Evolutionary conservation across 306 rosid genomes (phyloP), one percentile per base, ranked within the genome.

Genomic region (Cucurbita moschata): DNA sequence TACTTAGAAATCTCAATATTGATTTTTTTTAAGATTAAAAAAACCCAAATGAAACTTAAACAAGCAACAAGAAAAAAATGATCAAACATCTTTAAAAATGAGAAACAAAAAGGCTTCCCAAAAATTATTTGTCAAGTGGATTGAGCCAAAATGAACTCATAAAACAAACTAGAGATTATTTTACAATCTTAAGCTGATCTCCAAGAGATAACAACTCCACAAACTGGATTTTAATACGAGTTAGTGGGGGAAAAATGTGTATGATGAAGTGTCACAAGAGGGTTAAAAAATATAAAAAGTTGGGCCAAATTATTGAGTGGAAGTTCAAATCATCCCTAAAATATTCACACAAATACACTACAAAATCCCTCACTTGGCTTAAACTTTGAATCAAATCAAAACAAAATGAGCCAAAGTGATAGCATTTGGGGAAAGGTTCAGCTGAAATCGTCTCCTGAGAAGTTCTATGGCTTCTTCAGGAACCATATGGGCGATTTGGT

Each of bases 381-480:
- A 12, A 67, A 69, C 13, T 68, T 47, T 26, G 1, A 3, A 3
- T 44, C 37, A 47, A 4, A 21, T 26, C 56, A 21, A 7, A 35
- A 59, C 1, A 11, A 12, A 16, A 64, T 64, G 71, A 18, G n/a
- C 42, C 26, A 64, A 15, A 62, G 46, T 61, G 47, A 57, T 9
- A 80, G 57, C 65, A 21, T 60, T 58, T 76, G 72, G 54, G 77
- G 70, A 6, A 76, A 71, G 23, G 63, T 68, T 8, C 70, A 71
- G 74, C 56, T 76, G 26, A 80, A 66, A 13, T 47, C 75, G 0
- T 10, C 65, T 1, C 37, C 66, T 11, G 75, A 47, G 12, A 65
- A 76, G 72, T 80, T 76, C 16, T 65, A 55, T 65, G 78, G 72
- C 16, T 80, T 72, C 75, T 72, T 64, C 10, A 56, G 75, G 65